Evolutionary conservation across 306 rosid species (phyloP).

Genomic region (Prunus padus): DNA sequence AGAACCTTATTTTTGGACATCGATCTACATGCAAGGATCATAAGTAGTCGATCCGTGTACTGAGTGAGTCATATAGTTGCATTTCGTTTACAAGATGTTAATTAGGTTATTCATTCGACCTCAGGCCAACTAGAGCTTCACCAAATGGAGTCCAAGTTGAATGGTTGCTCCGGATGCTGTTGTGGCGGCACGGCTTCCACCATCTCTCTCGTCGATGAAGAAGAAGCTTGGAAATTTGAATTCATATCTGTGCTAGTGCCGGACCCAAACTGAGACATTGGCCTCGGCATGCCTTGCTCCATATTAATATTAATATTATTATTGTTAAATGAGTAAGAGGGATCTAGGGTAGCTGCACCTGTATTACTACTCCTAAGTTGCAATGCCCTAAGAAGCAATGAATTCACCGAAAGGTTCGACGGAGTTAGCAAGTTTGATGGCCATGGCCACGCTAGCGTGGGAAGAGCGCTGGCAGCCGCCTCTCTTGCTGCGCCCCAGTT

Average conservation of each 20-base stretch:
- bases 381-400: slow-evolving; percentile 84
- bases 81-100: slow-evolving; percentile 6
- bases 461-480: slow-evolving; percentile 30
- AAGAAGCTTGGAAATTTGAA: slow-evolving; percentile 55
- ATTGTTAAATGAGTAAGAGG: slow-evolving; percentile 3
- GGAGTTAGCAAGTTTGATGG: slow-evolving; percentile 47
- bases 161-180: slow-evolving; percentile 66
- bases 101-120: background rate
- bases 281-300: slow-evolving; percentile 30
- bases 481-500: slow-evolving; percentile 50
- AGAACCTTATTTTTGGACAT: background rate
- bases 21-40: background rate
- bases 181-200: slow-evolving; percentile 49
- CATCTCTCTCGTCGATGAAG: slow-evolving; percentile 38
- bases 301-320: background rate
- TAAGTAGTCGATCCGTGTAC: too few relatives aligned
- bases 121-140: slow-evolving; percentile 27
- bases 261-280: slow-evolving; percentile 25
- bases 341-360: slow-evolving; percentile 26
- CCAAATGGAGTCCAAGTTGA: slow-evolving; percentile 92
- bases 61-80: too few relatives aligned
- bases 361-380: slow-evolving; percentile 59
- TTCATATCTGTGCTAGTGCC: slow-evolving; percentile 20
- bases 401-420: slow-evolving; percentile 57
- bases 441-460: slow-evolving; percentile 49